These are phyloP conservation scores for Gyromitra esculenta DNA, from an alignment of 2,329 filamentous ascomycete genomes.

Conservation along the genomic window DNA sequence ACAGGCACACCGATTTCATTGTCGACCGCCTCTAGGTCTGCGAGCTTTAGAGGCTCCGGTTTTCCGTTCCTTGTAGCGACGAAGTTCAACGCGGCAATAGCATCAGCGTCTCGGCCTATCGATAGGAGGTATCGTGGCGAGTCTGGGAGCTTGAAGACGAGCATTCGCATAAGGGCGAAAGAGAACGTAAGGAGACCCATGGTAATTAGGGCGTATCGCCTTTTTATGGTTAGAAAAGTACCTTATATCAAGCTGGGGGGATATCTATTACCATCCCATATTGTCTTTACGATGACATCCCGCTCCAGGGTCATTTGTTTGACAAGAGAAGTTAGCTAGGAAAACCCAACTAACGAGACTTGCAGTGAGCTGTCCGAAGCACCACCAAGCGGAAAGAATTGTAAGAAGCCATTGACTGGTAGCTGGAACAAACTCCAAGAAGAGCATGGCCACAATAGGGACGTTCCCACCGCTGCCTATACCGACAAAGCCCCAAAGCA, in stretches of 20 bases:
- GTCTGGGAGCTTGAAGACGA: constrained; percentile 64
- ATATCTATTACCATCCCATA: constrained; percentile 62
- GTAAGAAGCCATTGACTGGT: constrained; percentile 70
- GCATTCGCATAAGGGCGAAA: constrained; percentile 54
- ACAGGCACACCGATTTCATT: constrained; percentile 57
- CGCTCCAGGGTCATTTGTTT: constrained; percentile 56
- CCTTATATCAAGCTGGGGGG: background rate
- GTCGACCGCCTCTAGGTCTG: constrained; percentile 12
- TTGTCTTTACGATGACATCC: constrained; percentile 62
- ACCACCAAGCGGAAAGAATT: constrained; percentile 69
- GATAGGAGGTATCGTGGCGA: constrained; percentile 64
- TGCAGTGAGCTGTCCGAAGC: constrained; percentile 67
- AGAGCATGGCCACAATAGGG: constrained; percentile 65
- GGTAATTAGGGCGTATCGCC: constrained; percentile 63
- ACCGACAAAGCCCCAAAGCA: constrained; percentile 77
- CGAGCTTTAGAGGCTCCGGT: constrained; percentile 8
- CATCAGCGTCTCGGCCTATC: constrained; percentile 63
- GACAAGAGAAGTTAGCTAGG: constrained; percentile 63
- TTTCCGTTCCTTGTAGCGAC: constrained; percentile 47
- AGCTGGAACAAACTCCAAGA: constrained; percentile 70
- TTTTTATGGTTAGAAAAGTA: background rate
- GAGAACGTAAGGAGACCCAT: constrained; percentile 32
- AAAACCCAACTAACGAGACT: constrained; percentile 61
- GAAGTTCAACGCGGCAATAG: constrained; percentile 63
- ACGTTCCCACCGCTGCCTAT: constrained; percentile 76